phyloP scores from a whole-genome alignment of 1,284 basidiomycete genomes.

The Bothia castanella region DNA sequence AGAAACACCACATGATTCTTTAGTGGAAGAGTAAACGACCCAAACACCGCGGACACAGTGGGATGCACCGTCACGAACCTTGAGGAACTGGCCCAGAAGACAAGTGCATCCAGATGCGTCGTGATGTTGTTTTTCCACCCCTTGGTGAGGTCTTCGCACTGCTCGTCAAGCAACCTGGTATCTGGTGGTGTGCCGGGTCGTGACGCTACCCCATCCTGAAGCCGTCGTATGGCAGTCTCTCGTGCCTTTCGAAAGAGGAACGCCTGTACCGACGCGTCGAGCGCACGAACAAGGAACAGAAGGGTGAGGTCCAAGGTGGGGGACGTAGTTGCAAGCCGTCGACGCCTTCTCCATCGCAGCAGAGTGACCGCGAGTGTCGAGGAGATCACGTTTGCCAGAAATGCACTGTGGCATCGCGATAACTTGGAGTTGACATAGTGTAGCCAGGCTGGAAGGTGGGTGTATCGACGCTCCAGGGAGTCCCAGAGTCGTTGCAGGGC shows the following conservation, averaged over 20 bases:
- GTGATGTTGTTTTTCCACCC: constrained; percentile 23
- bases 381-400: constrained; percentile 54
- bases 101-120: constrained; percentile 56
- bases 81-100: constrained; percentile 72
- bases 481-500: constrained; percentile 47
- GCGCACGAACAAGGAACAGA: constrained; percentile 63
- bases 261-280: constrained; percentile 56
- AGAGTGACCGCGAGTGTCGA: constrained; percentile 55
- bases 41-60: neutral
- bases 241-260: constrained; percentile 10
- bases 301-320: constrained; percentile 66
- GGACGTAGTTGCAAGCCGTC: constrained; percentile 33
- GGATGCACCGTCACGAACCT: constrained; percentile 43
- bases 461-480: constrained; percentile 24
- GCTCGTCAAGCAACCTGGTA: constrained; percentile 1
- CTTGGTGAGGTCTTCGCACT: constrained; percentile 10
- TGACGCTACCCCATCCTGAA: neutral
- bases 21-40: constrained; percentile 6
- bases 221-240: constrained; percentile 3
- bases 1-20: constrained; percentile 84
- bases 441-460: neutral
- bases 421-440: constrained; percentile 6
- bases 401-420: constrained; percentile 43
- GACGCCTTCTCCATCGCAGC: constrained; percentile 40
- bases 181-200: neutral